Evolutionary conservation across 2,329 filamentous ascomycete genomes (phyloP).

Genomic region (Fusarium agapanthi): DNA sequence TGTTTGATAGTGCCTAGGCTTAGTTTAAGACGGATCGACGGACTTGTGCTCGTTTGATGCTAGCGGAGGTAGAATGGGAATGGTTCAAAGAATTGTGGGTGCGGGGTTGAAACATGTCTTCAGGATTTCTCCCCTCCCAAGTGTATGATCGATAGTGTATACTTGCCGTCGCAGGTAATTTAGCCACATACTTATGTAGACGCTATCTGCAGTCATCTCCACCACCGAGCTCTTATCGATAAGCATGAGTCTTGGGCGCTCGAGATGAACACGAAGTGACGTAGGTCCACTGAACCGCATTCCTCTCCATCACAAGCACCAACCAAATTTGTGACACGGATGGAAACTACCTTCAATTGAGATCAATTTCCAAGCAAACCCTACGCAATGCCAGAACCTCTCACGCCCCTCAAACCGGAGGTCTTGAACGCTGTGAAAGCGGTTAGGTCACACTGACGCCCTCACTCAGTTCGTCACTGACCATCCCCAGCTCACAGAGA

Average conservation of each 20-base stretch:
- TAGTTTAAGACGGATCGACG: not conserved
- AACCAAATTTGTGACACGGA: not conserved
- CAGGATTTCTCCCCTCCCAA: accelerated
- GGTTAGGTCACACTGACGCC: not conserved
- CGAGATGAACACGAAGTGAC: not conserved
- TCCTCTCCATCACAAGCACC: not conserved
- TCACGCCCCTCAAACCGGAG: not conserved
- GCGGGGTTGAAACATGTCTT: not conserved
- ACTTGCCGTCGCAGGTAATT: not conserved
- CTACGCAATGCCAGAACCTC: not conserved
- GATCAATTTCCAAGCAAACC: not conserved
- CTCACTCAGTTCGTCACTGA: not conserved
- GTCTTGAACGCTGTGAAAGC: not conserved
- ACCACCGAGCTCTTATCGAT: not conserved
- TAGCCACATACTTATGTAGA: not conserved
- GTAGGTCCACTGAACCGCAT: not conserved
- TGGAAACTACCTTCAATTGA: not conserved
- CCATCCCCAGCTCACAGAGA: not conserved
- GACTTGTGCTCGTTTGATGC: not conserved
- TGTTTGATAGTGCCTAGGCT: not conserved
- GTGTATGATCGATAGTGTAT: not conserved
- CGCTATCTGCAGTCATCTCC: not conserved
- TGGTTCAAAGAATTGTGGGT: not conserved
- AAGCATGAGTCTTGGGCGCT: not conserved
- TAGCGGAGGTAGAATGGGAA: not conserved